A percentile compares a stretch with the other conserved stretches of the same genome.
Evolutionary conservation across 345 rosid genomes (phyloP).

Genomic region (Salix exigua): DNA sequence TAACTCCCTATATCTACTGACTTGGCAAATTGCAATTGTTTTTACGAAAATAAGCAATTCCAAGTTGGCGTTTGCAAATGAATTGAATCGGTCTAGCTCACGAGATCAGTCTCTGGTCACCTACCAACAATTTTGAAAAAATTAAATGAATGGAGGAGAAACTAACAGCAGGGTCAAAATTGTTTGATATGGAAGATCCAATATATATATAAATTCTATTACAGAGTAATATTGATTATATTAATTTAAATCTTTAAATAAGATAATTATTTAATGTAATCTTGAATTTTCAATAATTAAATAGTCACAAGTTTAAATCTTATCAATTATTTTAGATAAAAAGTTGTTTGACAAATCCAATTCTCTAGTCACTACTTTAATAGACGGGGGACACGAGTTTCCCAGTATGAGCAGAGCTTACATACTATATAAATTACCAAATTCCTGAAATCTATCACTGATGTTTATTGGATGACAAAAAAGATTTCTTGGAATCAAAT

Average conservation of each 20-base stretch:
- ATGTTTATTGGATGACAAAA: background rate
- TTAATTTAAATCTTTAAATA: no score
- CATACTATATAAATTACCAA: no score
- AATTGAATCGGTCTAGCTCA: background rate
- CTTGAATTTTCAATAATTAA: no score
- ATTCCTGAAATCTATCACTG: background rate
- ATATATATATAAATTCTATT: background rate
- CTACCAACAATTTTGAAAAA: background rate
- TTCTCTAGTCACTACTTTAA: background rate
- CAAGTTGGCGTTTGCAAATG: background rate
- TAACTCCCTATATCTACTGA: background rate
- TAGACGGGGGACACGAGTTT: conserved; percentile 1
- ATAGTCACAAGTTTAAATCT: no score
- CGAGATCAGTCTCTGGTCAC: background rate
- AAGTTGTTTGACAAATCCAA: background rate
- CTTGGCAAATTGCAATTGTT: background rate
- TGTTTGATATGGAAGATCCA: background rate
- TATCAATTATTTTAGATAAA: no score
- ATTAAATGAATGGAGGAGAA: background rate
- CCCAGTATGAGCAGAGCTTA: background rate
- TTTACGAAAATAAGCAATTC: background rate
- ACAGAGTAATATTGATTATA: no score
- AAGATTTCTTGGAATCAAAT: background rate
- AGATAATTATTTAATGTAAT: no score
- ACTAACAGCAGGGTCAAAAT: background rate